phyloP scores from a whole-genome alignment of 306 rosid species.

The Quercus suber region DNA sequence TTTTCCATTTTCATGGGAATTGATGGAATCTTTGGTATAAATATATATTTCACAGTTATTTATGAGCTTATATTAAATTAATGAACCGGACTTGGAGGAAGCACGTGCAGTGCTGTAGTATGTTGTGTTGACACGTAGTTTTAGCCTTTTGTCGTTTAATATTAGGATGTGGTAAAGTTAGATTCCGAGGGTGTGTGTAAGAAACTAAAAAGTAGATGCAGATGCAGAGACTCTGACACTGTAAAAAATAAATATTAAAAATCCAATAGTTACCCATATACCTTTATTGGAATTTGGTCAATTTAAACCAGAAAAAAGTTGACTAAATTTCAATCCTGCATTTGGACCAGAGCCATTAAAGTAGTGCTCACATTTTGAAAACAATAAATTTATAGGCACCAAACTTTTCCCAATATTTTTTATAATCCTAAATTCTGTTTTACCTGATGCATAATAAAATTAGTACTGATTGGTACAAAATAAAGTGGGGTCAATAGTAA shows the following conservation, averaged over 20 bases:
- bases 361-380: no score
- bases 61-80: conserved; percentile 27
- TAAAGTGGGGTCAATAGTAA: no score
- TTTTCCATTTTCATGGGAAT: conserved; percentile 10
- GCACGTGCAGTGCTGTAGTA: conserved; percentile 63
- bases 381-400: no score
- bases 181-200: conserved; percentile 46
- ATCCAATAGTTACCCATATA: conserved; percentile 26
- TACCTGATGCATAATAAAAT: no score
- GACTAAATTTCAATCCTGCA: not conserved
- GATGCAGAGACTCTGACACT: conserved; percentile 31
- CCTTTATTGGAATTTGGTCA: conserved; percentile 28
- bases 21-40: conserved; percentile 37
- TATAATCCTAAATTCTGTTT: no score
- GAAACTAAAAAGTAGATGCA: conserved; percentile 23
- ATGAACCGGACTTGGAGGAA: conserved; percentile 37
- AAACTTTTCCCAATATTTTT: no score
- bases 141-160: conserved; percentile 65
- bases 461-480: no score
- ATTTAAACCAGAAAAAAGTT: conserved; percentile 9
- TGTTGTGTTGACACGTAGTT: conserved; percentile 28
- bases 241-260: conserved; percentile 1
- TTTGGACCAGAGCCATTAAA: not conserved
- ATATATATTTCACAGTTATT: conserved; percentile 17
- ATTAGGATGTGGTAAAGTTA: conserved; percentile 31